Evolutionary conservation across 2,329 filamentous ascomycete genomes (phyloP), one percentile per base, ranked within the genome.

Genomic region (Diaporthe ilicicola): DNA sequence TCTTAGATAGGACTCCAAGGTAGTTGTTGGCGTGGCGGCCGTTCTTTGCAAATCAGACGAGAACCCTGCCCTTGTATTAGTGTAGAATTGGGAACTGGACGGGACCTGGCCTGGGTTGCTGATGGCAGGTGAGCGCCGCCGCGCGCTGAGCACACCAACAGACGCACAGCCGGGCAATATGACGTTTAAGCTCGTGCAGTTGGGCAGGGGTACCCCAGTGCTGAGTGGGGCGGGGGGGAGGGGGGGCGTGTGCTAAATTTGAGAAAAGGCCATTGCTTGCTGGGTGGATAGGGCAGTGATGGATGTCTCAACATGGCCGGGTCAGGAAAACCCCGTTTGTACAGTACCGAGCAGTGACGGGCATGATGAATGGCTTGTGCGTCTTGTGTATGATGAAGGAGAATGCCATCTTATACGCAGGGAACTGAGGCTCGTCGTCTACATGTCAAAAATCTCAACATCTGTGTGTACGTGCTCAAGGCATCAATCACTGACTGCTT

Each of bases 81-180:
- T 9, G 22, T 10, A 27, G 37, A 59, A 17, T 8, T 27, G 51
- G 53, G 24, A 59, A 37, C 8, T 39, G n/a, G 27, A 17, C 17
- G 15, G 27, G 59, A 62, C n/a, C 44, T 46, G 56, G 39, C n/a
- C 32, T 62, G 54, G 59, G 46, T 64, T 64, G 59, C 59, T 64
- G 42, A 44, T 59, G 55, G 55, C 56, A 62, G 59, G 44, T 50
- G 59, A 64, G 59, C 29, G 29, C 9, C 29, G 29, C 9, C 29
- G 22, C 27, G 27, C 59, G 59, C 29, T 64, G 42, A 50, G 29
- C 29, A 44, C 44, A 64, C 59, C 59, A 64, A 64, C 59, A 48
- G 10, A 29, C 29, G 19, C 59, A 50, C 59, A 64, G 42, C 59
- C 59, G 7, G 44, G 44, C n/a, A 37, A n/a, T 19, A 64, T 64